These are phyloP conservation scores for Misopates orontium DNA, from an alignment of 257 asterid species.

Conservation along the genomic window DNA sequence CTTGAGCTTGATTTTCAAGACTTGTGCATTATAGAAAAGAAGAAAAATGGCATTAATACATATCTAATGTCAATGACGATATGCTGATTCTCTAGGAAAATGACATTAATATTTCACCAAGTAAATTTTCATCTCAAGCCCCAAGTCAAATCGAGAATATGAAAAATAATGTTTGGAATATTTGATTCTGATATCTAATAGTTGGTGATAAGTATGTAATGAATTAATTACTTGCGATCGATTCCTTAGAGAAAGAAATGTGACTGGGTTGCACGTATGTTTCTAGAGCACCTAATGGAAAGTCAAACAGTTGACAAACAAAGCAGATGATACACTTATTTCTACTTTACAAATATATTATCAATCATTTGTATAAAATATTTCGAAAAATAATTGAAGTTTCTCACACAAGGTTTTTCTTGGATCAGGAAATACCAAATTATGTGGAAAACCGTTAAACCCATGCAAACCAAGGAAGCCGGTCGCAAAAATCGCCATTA, in stretches of 20 bases:
- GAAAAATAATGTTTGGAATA: neutral
- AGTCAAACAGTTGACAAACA: constrained; percentile 21
- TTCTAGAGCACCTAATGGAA: constrained; percentile 12
- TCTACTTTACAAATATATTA: neutral
- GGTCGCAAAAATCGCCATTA: constrained; percentile 29
- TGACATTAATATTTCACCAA: neutral
- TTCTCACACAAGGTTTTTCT: neutral
- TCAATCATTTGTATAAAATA: neutral
- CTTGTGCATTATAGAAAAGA: no score
- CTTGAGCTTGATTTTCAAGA: no score
- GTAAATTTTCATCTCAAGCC: neutral
- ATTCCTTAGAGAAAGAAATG: neutral
- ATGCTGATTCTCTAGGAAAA: neutral
- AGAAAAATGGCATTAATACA: no score
- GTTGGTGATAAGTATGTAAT: neutral
- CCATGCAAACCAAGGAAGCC: constrained; percentile 48
- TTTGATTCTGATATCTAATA: constrained; percentile 6
- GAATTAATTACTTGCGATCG: neutral
- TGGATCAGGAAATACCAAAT: constrained; percentile 51
- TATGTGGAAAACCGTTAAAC: constrained; percentile 60
- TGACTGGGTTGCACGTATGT: constrained; percentile 30
- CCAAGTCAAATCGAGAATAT: neutral
- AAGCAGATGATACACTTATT: neutral
- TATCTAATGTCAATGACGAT: neutral
- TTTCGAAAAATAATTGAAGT: neutral